Base-by-base conservation (phyloP, 371 early-diverging fungal species). In the Synchytrium microbalum region DNA sequence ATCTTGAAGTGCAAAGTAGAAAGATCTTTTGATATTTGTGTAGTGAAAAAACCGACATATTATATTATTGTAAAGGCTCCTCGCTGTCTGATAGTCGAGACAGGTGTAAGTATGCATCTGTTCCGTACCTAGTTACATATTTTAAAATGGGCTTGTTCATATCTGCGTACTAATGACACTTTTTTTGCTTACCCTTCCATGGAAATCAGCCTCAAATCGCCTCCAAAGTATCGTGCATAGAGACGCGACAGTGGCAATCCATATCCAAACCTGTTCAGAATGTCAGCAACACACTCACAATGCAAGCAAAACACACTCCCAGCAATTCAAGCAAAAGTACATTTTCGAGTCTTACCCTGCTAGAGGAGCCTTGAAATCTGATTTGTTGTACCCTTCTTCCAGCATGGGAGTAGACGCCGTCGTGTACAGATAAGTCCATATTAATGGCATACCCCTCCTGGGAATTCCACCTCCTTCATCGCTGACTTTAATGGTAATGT, bases 401-500 rank as follows among this genome's bases (percentile, higher is more conserved):
- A 93, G 70, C 61, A 83, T 79, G 62, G 92, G 95, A 58, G 88
- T 82, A 68, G 90, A 83, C 25, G 96, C 98, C 0, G 98, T 97
- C 0, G 98, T 96, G 66, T 96, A 94, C 94, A 96, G 89, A 74
- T 95, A 95, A 14, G 95, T 93, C 95, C 94, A 95, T 54, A 95
- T 93, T 54, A 92, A 74, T 25, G 91, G 91, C 74, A 93, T 88
- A 32, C 86, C 92, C 32, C 30, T 86, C 58, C 95, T 75, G 52
- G 95, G 92, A 52, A 94, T 92, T 61, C 97, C 95, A 19, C 95
- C 95, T 28, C 97, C 97, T 74, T 96, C 95, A 72, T 96, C 97
- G 3, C 88, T 88, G 28, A 96, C 86, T 78, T 96, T 96, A 67
- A 96, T 92, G 2, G 97, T 93, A 57, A 96, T 93, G 70, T 96